These are phyloP conservation scores for Suhomyces sp. DNA, from an alignment of 805 yeast species.

Conservation along the genomic window DNA sequence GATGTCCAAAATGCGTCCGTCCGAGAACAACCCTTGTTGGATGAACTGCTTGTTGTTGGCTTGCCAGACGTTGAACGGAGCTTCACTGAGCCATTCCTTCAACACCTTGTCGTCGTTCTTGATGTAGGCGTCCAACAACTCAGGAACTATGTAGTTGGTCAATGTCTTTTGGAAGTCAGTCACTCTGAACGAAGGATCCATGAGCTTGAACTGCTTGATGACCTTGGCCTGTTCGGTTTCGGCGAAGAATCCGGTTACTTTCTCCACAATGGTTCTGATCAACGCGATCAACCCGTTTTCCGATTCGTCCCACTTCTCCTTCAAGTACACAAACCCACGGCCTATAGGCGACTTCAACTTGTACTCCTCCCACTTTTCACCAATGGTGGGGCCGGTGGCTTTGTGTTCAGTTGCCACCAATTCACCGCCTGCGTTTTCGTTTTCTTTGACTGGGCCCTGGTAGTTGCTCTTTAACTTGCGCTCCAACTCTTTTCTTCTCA, in stretches of 20 bases:
- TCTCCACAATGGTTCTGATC: constrained; percentile 74
- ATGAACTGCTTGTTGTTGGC: constrained; percentile 90
- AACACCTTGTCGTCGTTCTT: constrained; percentile 82
- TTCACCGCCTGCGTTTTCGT: constrained; percentile 80
- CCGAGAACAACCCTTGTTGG: constrained; percentile 88
- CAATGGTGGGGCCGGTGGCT: constrained; percentile 64
- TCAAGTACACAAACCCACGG: constrained; percentile 55
- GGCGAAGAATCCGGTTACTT: constrained; percentile 83
- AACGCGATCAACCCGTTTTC: constrained; percentile 87
- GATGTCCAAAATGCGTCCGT: constrained; percentile 87
- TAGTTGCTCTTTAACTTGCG: constrained; percentile 57
- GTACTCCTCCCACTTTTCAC: constrained; percentile 64
- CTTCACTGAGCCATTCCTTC: constrained; percentile 92
- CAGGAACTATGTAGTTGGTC: constrained; percentile 92
- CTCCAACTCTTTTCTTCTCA: constrained; percentile 54
- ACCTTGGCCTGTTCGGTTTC: constrained; percentile 97
- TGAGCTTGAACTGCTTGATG: constrained; percentile 74
- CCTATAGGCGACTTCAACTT: constrained; percentile 70
- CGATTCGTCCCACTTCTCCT: constrained; percentile 83
- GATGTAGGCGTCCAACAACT: constrained; percentile 90
- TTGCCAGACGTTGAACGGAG: constrained; percentile 91
- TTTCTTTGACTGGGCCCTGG: constrained; percentile 66
- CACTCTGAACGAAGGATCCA: constrained; percentile 85
- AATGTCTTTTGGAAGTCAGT: constrained; percentile 78
- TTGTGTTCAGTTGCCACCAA: constrained; percentile 80